phyloP scores from a whole-genome alignment of 2,329 filamentous ascomycete species.

The Metarhizium humberi region DNA sequence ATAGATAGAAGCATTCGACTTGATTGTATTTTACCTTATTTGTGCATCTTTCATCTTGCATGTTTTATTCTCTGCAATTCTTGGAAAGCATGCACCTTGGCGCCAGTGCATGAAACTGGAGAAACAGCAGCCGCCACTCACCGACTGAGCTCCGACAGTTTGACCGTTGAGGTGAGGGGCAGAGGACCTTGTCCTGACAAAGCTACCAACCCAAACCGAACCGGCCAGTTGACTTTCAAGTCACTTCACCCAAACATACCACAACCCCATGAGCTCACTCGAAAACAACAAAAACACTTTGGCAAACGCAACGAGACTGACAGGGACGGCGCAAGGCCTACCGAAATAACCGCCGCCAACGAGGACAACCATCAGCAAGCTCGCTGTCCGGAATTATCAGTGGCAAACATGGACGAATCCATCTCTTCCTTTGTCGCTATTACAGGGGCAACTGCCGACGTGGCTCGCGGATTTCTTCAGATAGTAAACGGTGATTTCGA shows the following conservation, averaged over 20 bases:
- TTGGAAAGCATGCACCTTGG: background rate
- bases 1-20: background rate
- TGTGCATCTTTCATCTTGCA: background rate
- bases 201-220: background rate
- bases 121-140: background rate
- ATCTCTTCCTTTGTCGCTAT: slow-evolving; percentile 73
- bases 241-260: background rate
- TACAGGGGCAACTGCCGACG: slow-evolving; percentile 63
- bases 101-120: background rate
- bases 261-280: background rate
- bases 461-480: slow-evolving; percentile 74
- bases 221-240: background rate
- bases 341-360: background rate
- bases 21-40: background rate
- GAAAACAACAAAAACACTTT: background rate
- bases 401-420: slow-evolving; percentile 53
- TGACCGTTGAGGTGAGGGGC: background rate
- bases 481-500: slow-evolving; percentile 77
- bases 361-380: background rate
- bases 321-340: background rate
- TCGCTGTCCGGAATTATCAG: background rate
- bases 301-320: background rate
- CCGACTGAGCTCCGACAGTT: background rate
- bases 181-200: background rate
- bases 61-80: background rate